Evolutionary conservation across 345 rosid species (phyloP).

Genomic region (Eucalyptus regnans): DNA sequence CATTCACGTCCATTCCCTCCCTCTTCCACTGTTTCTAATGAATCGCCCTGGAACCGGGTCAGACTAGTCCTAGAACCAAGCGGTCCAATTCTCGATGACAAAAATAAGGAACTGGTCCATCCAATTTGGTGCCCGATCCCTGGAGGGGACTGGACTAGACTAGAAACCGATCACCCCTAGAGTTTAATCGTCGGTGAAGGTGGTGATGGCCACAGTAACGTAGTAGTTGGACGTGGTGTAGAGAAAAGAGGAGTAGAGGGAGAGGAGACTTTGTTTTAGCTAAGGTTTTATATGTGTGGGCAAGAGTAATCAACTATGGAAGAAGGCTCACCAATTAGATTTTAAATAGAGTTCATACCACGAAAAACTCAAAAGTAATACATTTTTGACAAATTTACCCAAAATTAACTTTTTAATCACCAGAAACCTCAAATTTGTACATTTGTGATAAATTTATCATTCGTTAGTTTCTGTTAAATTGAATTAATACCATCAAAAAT

Average conservation of each 20-base stretch:
- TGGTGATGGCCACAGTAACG: rapidly evolving
- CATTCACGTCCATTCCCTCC: no score
- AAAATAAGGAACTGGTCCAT: rapidly evolving
- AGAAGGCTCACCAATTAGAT: not conserved
- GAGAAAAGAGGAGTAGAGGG: not conserved
- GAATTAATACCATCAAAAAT: no score
- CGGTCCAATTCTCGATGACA: no score
- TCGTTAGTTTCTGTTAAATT: rapidly evolving
- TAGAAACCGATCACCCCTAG: not conserved
- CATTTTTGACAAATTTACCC: no score
- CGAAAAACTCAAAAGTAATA: rapidly evolving
- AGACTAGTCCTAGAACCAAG: rapidly evolving
- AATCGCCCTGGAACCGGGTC: rapidly evolving
- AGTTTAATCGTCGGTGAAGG: not conserved
- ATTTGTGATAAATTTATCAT: rapidly evolving
- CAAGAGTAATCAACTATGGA: no score
- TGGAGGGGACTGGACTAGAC: rapidly evolving
- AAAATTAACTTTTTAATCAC: no score
- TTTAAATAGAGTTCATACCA: not conserved
- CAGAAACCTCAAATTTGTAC: rapidly evolving
- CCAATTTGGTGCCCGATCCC: rapidly evolving
- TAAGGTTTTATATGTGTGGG: not conserved
- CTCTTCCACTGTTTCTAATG: no score
- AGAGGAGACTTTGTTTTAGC: not conserved
- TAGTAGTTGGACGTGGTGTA: not conserved